A percentile compares a stretch with the other conserved stretches of the same genome.
phyloP scores from a whole-genome alignment of 305 asterid species.

The Fraxinus sp. region DNA sequence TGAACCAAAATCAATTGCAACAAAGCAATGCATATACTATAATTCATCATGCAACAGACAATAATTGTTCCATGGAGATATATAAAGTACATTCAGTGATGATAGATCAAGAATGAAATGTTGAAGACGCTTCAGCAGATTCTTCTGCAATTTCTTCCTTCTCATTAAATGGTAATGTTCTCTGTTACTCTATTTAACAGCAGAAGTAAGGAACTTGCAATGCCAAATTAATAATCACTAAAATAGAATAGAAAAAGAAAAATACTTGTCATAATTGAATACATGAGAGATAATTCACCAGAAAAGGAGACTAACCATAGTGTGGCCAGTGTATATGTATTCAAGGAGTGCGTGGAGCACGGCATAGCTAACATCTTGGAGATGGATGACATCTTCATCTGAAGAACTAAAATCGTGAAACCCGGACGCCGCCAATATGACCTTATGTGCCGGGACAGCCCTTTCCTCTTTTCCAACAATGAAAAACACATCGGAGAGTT shows the following conservation, averaged over 20 bases:
- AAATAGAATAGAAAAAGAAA: not conserved
- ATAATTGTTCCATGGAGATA: not conserved
- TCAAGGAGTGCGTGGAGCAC: constrained; percentile 76
- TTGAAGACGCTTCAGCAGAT: not conserved
- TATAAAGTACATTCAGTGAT: not conserved
- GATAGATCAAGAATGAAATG: not conserved
- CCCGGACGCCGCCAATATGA: constrained; percentile 76
- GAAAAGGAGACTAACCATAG: constrained; percentile 55
- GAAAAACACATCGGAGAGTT: constrained; percentile 69
- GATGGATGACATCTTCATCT: constrained; percentile 50
- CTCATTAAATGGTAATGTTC: not conserved
- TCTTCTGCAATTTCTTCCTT: not conserved
- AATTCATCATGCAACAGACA: not conserved
- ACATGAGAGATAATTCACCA: not conserved
- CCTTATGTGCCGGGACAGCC: constrained; percentile 82
- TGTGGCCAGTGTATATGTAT: constrained; percentile 72
- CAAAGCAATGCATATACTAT: not conserved
- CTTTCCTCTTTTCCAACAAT: constrained; percentile 72
- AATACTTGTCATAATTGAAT: not conserved
- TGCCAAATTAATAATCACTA: constrained; percentile 2
- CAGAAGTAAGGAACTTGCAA: constrained; percentile 6
- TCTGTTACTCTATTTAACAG: not conserved
- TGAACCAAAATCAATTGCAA: not conserved
- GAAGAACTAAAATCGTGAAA: constrained; percentile 47
- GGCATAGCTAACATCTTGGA: constrained; percentile 53